phyloP scores from a whole-genome alignment of 148 eudicot species.

The Persicaria tinctoria region DNA sequence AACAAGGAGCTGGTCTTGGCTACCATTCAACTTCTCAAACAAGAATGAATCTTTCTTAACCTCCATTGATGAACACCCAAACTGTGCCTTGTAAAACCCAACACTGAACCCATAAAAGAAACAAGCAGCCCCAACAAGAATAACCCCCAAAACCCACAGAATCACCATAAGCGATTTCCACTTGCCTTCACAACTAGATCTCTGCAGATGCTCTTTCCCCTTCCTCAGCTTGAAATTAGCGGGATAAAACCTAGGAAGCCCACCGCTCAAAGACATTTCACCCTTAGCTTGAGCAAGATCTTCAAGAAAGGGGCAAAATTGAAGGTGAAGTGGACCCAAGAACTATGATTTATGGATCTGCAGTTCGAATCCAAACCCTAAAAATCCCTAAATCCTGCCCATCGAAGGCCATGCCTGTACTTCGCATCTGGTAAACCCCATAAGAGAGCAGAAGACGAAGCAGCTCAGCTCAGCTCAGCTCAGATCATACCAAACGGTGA shows the following conservation, averaged over 20 bases:
- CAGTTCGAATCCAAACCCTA: background rate
- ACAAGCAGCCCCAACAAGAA: slow-evolving; percentile 4
- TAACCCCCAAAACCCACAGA: slow-evolving; percentile 9
- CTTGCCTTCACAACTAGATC: slow-evolving; percentile 5
- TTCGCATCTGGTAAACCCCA: background rate
- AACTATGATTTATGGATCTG: slow-evolving; percentile 3
- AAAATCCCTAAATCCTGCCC: slow-evolving; percentile 6
- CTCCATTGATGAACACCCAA: slow-evolving; percentile 3
- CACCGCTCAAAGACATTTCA: slow-evolving; percentile 11
- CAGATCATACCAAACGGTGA: background rate
- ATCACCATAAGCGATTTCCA: slow-evolving; percentile 11
- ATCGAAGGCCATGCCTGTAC: slow-evolving; percentile 6
- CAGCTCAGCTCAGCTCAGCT: background rate
- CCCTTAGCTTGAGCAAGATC: slow-evolving; percentile 2
- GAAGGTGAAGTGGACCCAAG: slow-evolving; percentile 9
- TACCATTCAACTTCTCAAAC: slow-evolving; percentile 1
- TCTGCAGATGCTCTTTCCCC: slow-evolving; percentile 4
- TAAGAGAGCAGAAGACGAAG: background rate
- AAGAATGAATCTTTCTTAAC: background rate
- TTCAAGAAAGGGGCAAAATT: slow-evolving; percentile 9
- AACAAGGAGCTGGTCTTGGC: slow-evolving; percentile 3
- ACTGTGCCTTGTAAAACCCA: slow-evolving; percentile 10
- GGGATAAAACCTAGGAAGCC: background rate
- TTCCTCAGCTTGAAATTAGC: slow-evolving; percentile 3
- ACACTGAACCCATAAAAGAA: slow-evolving; percentile 11